A percentile compares a stretch with the other conserved stretches of the same genome.
These are phyloP conservation scores for Cryptosporidium xiaoi DNA, from an alignment of 169 alveolate genomes.

Conservation along the genomic window DNA sequence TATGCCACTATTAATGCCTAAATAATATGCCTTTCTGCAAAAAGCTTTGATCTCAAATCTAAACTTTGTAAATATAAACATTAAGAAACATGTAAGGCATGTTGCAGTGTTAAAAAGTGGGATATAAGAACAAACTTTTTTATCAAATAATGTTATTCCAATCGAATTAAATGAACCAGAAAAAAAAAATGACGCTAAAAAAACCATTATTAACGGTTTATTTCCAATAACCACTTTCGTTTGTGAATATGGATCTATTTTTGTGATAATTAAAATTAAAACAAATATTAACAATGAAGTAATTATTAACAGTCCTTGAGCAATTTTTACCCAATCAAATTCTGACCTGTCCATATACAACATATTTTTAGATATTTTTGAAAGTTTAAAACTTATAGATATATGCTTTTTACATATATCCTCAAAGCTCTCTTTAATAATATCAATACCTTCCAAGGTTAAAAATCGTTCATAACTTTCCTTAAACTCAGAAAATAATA, in stretches of 20 bases:
- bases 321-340: constrained; percentile 18
- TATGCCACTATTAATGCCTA: not conserved
- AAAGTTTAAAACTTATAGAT: not conserved
- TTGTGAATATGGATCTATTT: not conserved
- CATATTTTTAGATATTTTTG: not conserved
- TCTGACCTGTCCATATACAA: constrained; percentile 19
- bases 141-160: not conserved
- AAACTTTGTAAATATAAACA: not conserved
- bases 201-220: not conserved
- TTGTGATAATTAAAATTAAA: not conserved
- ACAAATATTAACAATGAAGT: constrained; percentile 13
- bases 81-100: not conserved
- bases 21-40: not conserved
- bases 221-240: not conserved
- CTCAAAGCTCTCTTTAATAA: not conserved
- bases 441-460: not conserved
- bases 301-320: constrained; percentile 5
- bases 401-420: constrained; percentile 13
- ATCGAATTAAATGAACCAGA: not conserved
- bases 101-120: not conserved
- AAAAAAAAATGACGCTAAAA: not conserved
- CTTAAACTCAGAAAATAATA: not conserved
- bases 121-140: not conserved
- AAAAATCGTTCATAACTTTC: not conserved
- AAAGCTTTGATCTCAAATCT: constrained; percentile 12